Evolutionary conservation across 116 monocot genomes (phyloP).

Genomic region (Iris pallida): DNA sequence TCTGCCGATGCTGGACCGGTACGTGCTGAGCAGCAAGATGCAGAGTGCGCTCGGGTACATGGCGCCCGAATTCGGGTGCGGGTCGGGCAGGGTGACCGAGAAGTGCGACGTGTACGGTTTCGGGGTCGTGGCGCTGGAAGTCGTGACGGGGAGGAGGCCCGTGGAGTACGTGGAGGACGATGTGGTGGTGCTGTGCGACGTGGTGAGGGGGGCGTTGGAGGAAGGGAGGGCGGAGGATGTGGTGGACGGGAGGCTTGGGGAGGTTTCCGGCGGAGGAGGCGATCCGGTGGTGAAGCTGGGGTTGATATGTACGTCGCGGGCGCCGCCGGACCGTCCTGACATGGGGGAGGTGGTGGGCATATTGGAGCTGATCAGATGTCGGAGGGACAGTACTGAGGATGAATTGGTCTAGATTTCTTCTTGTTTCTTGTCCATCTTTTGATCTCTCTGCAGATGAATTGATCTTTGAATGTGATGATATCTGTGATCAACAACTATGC

Average conservation of each 20-base stretch:
- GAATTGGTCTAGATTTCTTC: conserved; percentile 5
- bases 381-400: conserved; percentile 26
- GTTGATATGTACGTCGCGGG: conserved; percentile 46
- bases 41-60: conserved; percentile 53
- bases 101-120: conserved; percentile 56
- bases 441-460: too few relatives aligned
- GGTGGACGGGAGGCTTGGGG: conserved; percentile 38
- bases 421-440: too few relatives aligned
- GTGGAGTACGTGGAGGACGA: conserved; percentile 58
- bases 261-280: conserved; percentile 39
- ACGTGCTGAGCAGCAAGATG: conserved; percentile 42
- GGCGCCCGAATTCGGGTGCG: conserved; percentile 47
- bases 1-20: conserved; percentile 43
- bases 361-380: conserved; percentile 48
- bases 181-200: conserved; percentile 45
- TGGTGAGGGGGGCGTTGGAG: conserved; percentile 38
- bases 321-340: conserved; percentile 44
- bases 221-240: conserved; percentile 37
- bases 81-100: conserved; percentile 34
- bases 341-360: conserved; percentile 56
- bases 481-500: too few relatives aligned
- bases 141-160: conserved; percentile 40
- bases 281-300: conserved; percentile 46
- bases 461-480: too few relatives aligned
- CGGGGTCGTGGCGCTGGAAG: conserved; percentile 38